phyloP scores from a whole-genome alignment of 192 early-diverging fungal species.

The Backusella tarrabulga region DNA sequence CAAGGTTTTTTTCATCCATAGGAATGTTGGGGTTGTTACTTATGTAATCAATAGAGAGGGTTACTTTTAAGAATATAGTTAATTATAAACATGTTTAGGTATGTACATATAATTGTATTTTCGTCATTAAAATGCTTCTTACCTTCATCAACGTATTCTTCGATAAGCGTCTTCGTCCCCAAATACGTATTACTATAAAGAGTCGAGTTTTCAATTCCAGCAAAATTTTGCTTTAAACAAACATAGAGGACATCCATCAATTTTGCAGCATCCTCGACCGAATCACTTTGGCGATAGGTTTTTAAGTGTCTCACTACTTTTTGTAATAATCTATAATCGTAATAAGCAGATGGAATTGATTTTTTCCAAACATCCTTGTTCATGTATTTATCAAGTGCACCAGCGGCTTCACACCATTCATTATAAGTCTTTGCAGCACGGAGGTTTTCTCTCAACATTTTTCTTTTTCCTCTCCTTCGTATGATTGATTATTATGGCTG shows the following conservation, averaged over 20 bases:
- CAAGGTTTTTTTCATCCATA: slow-evolving; percentile 54
- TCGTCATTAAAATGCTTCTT: not conserved
- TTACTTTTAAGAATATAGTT: slow-evolving; percentile 26
- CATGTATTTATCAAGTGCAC: slow-evolving; percentile 56
- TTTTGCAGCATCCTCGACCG: slow-evolving; percentile 28
- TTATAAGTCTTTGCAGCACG: slow-evolving; percentile 56
- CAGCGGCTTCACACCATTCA: slow-evolving; percentile 60
- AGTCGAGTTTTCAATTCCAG: slow-evolving; percentile 67
- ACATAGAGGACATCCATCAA: slow-evolving; percentile 53
- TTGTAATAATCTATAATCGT: slow-evolving; percentile 61
- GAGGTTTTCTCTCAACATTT: slow-evolving; percentile 42
- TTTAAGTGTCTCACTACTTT: slow-evolving; percentile 48
- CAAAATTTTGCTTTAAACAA: slow-evolving; percentile 76
- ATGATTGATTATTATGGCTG: too few species aligned
- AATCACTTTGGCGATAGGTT: slow-evolving; percentile 33
- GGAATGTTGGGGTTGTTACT: slow-evolving; percentile 30
- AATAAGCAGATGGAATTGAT: slow-evolving; percentile 52
- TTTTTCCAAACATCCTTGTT: slow-evolving; percentile 70
- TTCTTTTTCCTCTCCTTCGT: slow-evolving; percentile 52
- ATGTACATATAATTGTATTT: not conserved
- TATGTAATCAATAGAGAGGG: slow-evolving; percentile 40
- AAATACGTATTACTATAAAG: slow-evolving; percentile 72
- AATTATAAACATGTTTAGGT: not conserved
- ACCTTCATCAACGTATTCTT: slow-evolving; percentile 67
- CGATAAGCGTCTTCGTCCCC: slow-evolving; percentile 71